Conservation (phyloP, 2,329 filamentous ascomycete genomes). For the Colletotrichum sp. region DNA sequence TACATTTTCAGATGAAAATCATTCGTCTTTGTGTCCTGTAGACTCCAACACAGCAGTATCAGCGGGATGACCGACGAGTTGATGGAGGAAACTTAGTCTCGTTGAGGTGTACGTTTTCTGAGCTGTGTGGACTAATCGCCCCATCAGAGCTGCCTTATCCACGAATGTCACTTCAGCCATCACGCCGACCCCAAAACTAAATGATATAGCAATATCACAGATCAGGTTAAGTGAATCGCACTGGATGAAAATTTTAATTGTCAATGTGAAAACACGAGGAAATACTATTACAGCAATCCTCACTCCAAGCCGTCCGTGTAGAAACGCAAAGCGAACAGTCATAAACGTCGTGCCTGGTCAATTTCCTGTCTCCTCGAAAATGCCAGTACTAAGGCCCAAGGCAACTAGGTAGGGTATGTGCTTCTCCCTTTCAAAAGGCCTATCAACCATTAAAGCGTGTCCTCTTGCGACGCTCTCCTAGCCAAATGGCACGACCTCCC, state of each 20-base stretch:
- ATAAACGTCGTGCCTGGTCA: slow-evolving; percentile 17
- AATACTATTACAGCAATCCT: neutral
- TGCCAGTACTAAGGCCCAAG: slow-evolving; percentile 14
- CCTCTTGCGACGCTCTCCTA: neutral
- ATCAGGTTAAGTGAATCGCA: neutral
- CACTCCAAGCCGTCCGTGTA: neutral
- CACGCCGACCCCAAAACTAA: neutral
- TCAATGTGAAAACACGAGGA: neutral
- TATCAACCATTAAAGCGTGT: slow-evolving; percentile 10
- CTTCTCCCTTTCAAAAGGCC: neutral
- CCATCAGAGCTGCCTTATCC: neutral
- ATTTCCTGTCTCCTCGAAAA: slow-evolving; percentile 6
- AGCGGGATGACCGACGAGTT: neutral
- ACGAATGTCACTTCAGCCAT: neutral
- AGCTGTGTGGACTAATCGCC: neutral
- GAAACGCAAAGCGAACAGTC: neutral
- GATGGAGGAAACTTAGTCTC: neutral
- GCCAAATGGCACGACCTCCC: neutral
- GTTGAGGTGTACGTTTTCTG: neutral
- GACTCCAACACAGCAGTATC: neutral
- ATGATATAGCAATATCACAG: neutral
- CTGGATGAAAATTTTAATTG: no score
- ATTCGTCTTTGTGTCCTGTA: neutral
- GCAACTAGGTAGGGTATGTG: slow-evolving; percentile 16
- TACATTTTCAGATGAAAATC: slow-evolving; percentile 6